Evolutionary conservation across 331 rosid genomes (phyloP).

Genomic region (Rosa hybrid): DNA sequence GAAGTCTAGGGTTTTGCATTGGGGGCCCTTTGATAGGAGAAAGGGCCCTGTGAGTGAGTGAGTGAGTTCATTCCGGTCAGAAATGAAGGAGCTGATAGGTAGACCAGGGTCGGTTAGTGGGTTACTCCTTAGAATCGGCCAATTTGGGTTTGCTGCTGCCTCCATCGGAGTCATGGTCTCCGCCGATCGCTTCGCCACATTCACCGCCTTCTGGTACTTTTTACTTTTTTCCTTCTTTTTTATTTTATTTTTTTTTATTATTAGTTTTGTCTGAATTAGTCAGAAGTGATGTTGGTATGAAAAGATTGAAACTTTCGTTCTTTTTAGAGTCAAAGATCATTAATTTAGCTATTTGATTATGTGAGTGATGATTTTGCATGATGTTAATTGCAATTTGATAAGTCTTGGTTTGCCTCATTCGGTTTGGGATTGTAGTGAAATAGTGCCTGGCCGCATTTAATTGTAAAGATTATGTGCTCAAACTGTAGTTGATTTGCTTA

Average conservation of each 20-base stretch:
- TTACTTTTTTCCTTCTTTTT: background rate
- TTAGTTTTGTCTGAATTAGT: background rate
- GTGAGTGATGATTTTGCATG: background rate
- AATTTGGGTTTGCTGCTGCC: conserved; percentile 73
- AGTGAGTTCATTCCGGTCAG: background rate
- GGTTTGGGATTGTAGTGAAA: background rate
- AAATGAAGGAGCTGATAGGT: conserved; percentile 70
- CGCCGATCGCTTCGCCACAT: conserved; percentile 64
- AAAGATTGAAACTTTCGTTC: no score
- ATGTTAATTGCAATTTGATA: background rate
- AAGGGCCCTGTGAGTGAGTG: conserved; percentile 20
- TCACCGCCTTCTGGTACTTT: conserved; percentile 86
- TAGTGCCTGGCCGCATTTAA: background rate
- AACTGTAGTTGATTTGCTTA: background rate
- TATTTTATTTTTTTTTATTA: background rate
- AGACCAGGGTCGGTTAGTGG: conserved; percentile 85
- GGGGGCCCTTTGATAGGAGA: conserved; percentile 22
- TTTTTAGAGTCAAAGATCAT: background rate
- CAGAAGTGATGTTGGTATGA: no score
- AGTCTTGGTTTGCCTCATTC: background rate
- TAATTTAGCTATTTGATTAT: background rate
- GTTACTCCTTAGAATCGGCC: conserved; percentile 66
- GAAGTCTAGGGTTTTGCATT: conserved; percentile 39
- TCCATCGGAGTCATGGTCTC: conserved; percentile 82
- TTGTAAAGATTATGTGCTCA: background rate